Percentiles rank a stretch among this genome's conserved stretches.
phyloP scores from a whole-genome alignment of 306 rosid species.

The Rosa multiflora region DNA sequence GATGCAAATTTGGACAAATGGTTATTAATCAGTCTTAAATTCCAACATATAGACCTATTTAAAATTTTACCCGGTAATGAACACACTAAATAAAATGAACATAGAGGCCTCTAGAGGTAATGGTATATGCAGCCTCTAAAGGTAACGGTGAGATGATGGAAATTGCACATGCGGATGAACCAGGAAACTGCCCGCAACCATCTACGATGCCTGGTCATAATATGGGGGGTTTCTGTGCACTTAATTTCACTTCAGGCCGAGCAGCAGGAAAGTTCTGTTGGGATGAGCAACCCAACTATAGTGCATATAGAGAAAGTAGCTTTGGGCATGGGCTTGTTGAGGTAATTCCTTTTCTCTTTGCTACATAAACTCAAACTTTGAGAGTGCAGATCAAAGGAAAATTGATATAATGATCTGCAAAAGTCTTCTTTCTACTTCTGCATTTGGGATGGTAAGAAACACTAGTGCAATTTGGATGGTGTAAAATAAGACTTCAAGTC shows the following conservation, averaged over 20 bases:
- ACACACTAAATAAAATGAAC: neutral
- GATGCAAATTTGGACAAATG: conserved; percentile 40
- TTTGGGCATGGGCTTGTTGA: conserved; percentile 95
- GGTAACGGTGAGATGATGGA: conserved; percentile 81
- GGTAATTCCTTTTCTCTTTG: conserved; percentile 37
- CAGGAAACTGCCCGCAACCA: conserved; percentile 86
- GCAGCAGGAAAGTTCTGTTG: conserved; percentile 90
- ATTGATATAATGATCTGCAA: neutral
- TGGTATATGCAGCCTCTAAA: too few species aligned
- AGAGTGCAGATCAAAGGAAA: neutral
- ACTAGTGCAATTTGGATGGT: neutral
- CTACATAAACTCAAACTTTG: neutral
- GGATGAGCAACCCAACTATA: conserved; percentile 82
- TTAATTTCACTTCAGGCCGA: conserved; percentile 81
- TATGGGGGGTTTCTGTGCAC: conserved; percentile 73
- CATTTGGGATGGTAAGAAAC: neutral
- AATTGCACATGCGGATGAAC: conserved; percentile 71
- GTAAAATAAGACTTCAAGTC: neutral
- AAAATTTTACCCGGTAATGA: neutral
- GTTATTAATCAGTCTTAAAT: conserved; percentile 5
- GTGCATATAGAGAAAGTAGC: conserved; percentile 93
- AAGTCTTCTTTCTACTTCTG: neutral
- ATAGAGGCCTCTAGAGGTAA: neutral
- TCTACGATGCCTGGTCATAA: conserved; percentile 46
- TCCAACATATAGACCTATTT: neutral